Evolutionary conservation across 176 grass and related monocot species (phyloP).

Genomic region (Secale cereale): DNA sequence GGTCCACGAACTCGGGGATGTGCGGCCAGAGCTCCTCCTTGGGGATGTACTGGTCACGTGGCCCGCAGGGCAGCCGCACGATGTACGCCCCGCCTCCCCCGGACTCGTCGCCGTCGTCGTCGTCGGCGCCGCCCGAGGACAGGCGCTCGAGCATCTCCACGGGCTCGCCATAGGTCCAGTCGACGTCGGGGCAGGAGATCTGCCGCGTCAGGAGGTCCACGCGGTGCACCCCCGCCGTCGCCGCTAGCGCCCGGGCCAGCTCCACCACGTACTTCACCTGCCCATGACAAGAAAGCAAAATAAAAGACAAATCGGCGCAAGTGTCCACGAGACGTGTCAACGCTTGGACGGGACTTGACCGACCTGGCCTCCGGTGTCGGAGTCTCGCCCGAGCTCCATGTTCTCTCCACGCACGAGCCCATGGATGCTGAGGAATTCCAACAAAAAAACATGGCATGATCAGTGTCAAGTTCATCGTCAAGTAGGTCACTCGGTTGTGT

Average conservation of each 20-base stretch:
- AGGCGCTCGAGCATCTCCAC: slow-evolving; percentile 69
- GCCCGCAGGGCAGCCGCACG: slow-evolving; percentile 82
- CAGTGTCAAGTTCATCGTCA: not conserved
- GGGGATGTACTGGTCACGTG: slow-evolving; percentile 68
- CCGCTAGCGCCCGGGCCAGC: slow-evolving; percentile 77
- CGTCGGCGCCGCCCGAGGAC: not conserved
- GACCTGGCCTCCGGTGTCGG: slow-evolving; percentile 94
- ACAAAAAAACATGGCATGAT: not conserved
- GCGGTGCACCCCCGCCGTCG: slow-evolving; percentile 68
- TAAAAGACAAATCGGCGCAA: not conserved
- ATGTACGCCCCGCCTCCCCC: slow-evolving; percentile 70
- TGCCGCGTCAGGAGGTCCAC: slow-evolving; percentile 89
- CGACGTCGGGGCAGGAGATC: slow-evolving; percentile 68
- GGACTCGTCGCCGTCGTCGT: not conserved
- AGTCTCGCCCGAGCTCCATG: slow-evolving; percentile 91
- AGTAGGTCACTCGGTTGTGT: not conserved
- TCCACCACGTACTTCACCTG: slow-evolving; percentile 99
- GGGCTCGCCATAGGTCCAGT: slow-evolving; percentile 94
- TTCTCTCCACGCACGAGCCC: slow-evolving; percentile 88
- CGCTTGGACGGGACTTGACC: not conserved
- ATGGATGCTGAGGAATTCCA: slow-evolving; percentile 46
- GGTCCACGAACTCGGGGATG: slow-evolving; percentile 93
- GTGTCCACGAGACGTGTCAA: not conserved
- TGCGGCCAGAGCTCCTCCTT: slow-evolving; percentile 93
- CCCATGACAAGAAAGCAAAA: no score